Base-by-base conservation (phyloP, 371 early-diverging fungal species). In the Mucor sp. region DNA sequence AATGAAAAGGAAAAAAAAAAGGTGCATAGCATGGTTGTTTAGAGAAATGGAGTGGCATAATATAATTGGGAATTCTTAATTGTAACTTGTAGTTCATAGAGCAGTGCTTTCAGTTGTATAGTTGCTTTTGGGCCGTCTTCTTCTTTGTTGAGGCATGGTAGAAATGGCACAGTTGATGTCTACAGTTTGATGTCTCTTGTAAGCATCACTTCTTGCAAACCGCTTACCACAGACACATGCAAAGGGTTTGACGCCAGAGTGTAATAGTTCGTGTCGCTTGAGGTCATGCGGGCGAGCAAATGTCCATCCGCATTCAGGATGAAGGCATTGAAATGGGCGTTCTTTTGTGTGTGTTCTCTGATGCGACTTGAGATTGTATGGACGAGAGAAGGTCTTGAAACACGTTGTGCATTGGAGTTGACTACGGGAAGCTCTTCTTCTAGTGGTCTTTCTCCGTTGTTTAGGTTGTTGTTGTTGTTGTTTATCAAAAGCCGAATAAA, bases 361-460 rank as follows among this genome's bases (percentile, higher is more conserved):
- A 67, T 94, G 94, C 0, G 93, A 91, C 56, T 91, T 91, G 15
- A 95, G 80, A 66, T 94, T 93, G 53, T 92, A 92, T 6, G 89
- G 86, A 55, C 93, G 91, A 25, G 91, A 84, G 63, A 93, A 94
- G 6, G 87, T 78, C 73, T 91, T 90, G 57, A 33, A 33, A 35
- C 65, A 65, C 11, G 48, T 65, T 23, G 65, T 48, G 14, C 65
- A 65, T 48, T 58, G 58, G 15, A 65, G 43, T 11, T 58, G 58
- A 9, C 48, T 48, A 28, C 59, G 59, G 7, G 28, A 23, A 8
- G 50, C 58, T 59, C 65, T 59, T 48, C 37, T 47, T 47, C 58
- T 37, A 5, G 55, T 27, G 14, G 27, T 63, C 33, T 48, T 53
- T 39, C 55, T 63, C 1, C 41, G 28, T 19, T 28, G 30, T 28